These are phyloP conservation scores for Penstemon barbatus DNA, from an alignment of 257 asterid species.

Conservation along the genomic window DNA sequence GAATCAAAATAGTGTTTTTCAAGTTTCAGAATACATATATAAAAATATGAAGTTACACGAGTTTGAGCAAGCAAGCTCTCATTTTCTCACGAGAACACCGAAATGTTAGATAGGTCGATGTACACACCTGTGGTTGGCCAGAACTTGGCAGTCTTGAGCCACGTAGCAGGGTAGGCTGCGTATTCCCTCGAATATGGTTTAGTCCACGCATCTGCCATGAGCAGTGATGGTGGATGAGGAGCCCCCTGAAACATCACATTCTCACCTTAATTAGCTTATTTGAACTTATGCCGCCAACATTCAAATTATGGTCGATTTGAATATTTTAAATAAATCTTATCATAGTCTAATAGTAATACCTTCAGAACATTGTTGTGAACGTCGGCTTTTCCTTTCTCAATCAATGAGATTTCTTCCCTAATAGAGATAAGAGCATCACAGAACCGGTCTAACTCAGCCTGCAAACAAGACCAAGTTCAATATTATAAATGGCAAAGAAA, in stretches of 20 bases:
- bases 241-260: constrained; percentile 62
- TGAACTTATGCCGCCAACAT: background rate
- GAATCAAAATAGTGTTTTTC: no score
- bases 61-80: no score
- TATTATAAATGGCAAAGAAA: background rate
- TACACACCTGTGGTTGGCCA: constrained; percentile 90
- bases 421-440: constrained; percentile 93
- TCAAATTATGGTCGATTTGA: no score
- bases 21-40: no score
- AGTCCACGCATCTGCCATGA: constrained; percentile 95
- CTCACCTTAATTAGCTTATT: background rate
- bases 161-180: constrained; percentile 95
- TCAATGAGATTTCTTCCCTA: constrained; percentile 82
- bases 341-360: constrained; percentile 39
- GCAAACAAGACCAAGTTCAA: constrained; percentile 24
- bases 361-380: constrained; percentile 82
- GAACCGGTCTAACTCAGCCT: constrained; percentile 96
- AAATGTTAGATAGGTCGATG: background rate
- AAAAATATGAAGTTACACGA: no score
- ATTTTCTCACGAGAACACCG: no score
- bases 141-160: constrained; percentile 95
- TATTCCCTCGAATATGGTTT: constrained; percentile 94
- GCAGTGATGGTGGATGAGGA: constrained; percentile 96
- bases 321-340: background rate
- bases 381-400: constrained; percentile 89